Conservation (phyloP, 1,139 yeast species). For the Pichia sp. region DNA sequence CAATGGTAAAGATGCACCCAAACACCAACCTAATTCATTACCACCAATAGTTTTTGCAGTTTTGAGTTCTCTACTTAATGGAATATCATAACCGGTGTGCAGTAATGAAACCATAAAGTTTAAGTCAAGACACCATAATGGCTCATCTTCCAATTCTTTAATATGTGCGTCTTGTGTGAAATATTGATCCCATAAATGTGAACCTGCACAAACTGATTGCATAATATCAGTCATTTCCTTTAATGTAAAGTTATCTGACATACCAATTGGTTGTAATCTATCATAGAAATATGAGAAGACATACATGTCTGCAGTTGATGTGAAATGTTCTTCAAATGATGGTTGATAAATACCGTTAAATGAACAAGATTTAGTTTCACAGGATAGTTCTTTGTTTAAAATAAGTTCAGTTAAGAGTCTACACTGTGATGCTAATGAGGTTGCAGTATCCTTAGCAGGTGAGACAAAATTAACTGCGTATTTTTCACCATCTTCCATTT, state of each 20-base stretch:
- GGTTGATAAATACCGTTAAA: slow-evolving; percentile 98
- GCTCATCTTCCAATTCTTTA: slow-evolving; percentile 61
- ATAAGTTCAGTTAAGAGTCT: slow-evolving; percentile 75
- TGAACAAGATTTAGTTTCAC: slow-evolving; percentile 77
- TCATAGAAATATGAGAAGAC: slow-evolving; percentile 93
- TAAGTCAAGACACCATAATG: slow-evolving; percentile 90
- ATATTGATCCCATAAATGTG: slow-evolving; percentile 49
- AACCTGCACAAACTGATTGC: slow-evolving; percentile 78
- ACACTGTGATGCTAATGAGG: slow-evolving; percentile 62
- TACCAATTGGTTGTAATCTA: slow-evolving; percentile 85
- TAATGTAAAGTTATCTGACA: slow-evolving; percentile 84
- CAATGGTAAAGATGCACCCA: slow-evolving; percentile 93
- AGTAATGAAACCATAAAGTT: slow-evolving; percentile 83
- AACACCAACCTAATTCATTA: slow-evolving; percentile 96
- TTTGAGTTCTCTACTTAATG: slow-evolving; percentile 77
- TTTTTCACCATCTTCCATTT: slow-evolving; percentile 39
- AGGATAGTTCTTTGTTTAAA: slow-evolving; percentile 73
- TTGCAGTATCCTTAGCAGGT: slow-evolving; percentile 38
- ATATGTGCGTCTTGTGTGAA: slow-evolving; percentile 31
- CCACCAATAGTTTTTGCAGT: slow-evolving; percentile 85
- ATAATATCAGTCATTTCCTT: slow-evolving; percentile 80
- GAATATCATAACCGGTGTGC: slow-evolving; percentile 94
- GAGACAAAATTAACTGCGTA: slow-evolving; percentile 72
- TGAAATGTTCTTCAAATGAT: slow-evolving; percentile 69
- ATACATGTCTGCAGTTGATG: slow-evolving; percentile 64